phyloP scores from a whole-genome alignment of 2,329 filamentous ascomycete species.

The Bipolaris sorokiniana region DNA sequence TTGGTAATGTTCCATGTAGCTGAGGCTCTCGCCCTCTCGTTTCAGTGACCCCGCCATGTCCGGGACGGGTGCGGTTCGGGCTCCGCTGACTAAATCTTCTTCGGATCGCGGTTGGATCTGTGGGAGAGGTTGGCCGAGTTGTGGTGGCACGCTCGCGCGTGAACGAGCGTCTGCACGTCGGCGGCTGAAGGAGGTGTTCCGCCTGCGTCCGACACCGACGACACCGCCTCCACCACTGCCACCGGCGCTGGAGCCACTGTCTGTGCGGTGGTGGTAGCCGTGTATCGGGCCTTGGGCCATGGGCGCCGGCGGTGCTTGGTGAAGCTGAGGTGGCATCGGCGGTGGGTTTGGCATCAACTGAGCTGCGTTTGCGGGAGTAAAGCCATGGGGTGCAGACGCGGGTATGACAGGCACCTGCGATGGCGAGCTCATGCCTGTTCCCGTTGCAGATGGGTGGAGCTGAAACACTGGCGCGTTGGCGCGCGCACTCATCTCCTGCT shows the following conservation, averaged over 20 bases:
- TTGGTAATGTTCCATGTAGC: conserved; percentile 40
- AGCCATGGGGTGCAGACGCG: conserved; percentile 39
- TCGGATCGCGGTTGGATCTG: conserved; percentile 43
- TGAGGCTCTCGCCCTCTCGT: conserved; percentile 35
- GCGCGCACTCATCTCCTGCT: conserved; percentile 89
- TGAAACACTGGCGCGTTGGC: conserved; percentile 88
- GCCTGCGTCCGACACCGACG: conserved; percentile 24
- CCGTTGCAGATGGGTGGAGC: conserved; percentile 50
- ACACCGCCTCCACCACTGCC: not conserved
- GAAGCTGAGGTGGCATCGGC: conserved; percentile 32
- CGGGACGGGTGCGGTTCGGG: conserved; percentile 43
- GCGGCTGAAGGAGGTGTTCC: conserved; percentile 45
- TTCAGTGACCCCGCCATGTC: conserved; percentile 38
- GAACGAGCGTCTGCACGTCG: conserved; percentile 40
- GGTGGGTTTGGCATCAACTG: conserved; percentile 41
- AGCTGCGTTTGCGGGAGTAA: conserved; percentile 49
- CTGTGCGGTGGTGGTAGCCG: conserved; percentile 43
- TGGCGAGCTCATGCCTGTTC: conserved; percentile 40
- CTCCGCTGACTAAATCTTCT: conserved; percentile 43
- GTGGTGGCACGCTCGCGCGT: conserved; percentile 47
- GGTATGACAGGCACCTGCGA: conserved; percentile 35
- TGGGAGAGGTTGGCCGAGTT: conserved; percentile 42
- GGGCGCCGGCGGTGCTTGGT: conserved; percentile 34
- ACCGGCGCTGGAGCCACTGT: conserved; percentile 41
- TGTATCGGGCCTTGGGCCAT: conserved; percentile 37